Evolutionary conservation across 2,329 filamentous ascomycete species (phyloP).

Genomic region (Claviceps capensis): DNA sequence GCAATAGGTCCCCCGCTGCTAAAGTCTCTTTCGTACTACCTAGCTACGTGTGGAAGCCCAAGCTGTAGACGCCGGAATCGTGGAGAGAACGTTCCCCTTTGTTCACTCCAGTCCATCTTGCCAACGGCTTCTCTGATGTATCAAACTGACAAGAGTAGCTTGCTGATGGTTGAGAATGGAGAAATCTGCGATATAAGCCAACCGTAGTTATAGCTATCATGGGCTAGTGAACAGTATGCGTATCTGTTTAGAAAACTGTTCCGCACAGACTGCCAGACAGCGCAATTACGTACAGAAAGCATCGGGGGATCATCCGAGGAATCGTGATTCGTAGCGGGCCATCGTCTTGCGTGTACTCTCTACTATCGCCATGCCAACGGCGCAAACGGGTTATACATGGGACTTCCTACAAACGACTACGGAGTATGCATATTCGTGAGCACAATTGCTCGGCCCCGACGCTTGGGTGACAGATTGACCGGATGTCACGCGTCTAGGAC

Average conservation of each 20-base stretch:
- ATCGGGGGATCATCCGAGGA: neutral
- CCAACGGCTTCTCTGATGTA: constrained; percentile 11
- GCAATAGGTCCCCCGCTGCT: neutral
- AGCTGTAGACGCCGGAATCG: too few relatives aligned
- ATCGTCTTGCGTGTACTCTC: neutral
- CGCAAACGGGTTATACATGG: neutral
- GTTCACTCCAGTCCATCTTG: constrained; percentile 22
- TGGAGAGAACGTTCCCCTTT: constrained; percentile 6
- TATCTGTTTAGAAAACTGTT: neutral
- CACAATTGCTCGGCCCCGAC: neutral
- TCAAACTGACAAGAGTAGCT: constrained; percentile 4
- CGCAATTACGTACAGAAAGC: neutral
- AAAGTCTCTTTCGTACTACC: neutral
- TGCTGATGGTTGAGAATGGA: neutral
- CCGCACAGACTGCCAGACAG: neutral
- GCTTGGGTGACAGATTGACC: neutral
- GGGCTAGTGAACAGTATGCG: neutral
- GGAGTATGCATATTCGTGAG: neutral
- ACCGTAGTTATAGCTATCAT: neutral
- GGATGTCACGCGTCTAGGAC: neutral
- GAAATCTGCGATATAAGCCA: neutral
- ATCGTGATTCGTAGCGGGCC: neutral
- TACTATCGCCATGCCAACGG: neutral
- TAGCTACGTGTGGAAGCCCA: too few relatives aligned
- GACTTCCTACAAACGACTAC: neutral